Conservation (phyloP, 768 basidiomycete genomes). For the Phylloporus arenicola region DNA sequence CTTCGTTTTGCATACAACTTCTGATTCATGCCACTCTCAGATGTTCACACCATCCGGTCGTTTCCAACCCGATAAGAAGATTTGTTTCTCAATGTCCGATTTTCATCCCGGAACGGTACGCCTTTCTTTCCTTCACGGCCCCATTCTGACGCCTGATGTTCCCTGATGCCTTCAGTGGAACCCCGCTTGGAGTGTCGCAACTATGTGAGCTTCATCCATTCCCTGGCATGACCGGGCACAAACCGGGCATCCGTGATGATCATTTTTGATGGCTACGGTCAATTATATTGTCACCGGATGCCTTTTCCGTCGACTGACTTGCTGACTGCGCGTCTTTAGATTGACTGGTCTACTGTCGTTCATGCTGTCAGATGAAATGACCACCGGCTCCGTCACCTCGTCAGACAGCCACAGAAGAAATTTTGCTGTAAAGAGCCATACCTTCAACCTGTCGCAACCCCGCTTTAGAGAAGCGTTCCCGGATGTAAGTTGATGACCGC, state of each 20-base stretch:
- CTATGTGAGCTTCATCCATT: conserved; percentile 58
- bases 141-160: conserved; percentile 1
- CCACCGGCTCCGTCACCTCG: conserved; percentile 85
- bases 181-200: conserved; percentile 92
- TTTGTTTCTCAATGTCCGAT: conserved; percentile 97
- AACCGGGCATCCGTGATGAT: conserved; percentile 6
- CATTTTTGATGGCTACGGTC: conserved; percentile 13
- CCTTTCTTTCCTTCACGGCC: not conserved
- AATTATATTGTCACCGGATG: conserved; percentile 10
- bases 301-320: not conserved
- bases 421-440: conserved; percentile 76
- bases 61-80: conserved; percentile 89
- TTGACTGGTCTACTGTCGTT: conserved; percentile 90
- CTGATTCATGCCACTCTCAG: conserved; percentile 36
- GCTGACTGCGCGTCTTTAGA: conserved; percentile 37
- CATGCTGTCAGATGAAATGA: conserved; percentile 96
- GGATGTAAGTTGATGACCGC: conserved; percentile 53
- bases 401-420: conserved; percentile 71
- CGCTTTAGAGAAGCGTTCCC: conserved; percentile 87
- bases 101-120: conserved; percentile 85
- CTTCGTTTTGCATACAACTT: conserved; percentile 2
- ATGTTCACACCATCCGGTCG: conserved; percentile 90
- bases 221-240: conserved; percentile 1
- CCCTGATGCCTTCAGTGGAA: conserved; percentile 62
- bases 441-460: conserved; percentile 75